These are phyloP conservation scores for Phytophthora uliginosa DNA, from an alignment of 352 stramenopile species.

Conservation along the genomic window DNA sequence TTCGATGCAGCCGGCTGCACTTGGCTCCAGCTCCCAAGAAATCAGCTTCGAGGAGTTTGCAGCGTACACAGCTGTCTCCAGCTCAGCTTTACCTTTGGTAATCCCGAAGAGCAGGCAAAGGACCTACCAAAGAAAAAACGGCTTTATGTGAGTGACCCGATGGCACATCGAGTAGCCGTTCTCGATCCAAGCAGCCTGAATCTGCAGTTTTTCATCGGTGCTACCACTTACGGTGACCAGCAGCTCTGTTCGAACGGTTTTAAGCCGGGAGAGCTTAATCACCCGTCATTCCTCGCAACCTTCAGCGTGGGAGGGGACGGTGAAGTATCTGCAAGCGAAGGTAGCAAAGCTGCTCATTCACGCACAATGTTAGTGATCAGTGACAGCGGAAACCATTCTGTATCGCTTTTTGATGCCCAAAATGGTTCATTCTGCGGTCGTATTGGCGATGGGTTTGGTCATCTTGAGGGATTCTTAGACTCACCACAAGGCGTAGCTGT, in stretches of 20 bases:
- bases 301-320: conserved; percentile 14
- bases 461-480: conserved; percentile 58
- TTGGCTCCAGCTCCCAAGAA: conserved; percentile 43
- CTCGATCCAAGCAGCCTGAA: conserved; percentile 28
- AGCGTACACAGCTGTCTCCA: conserved; percentile 47
- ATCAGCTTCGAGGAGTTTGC: conserved; percentile 25
- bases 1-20: conserved; percentile 52
- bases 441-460: conserved; percentile 67
- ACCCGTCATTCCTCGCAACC: conserved; percentile 52
- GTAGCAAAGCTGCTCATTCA: background rate
- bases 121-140: conserved; percentile 11
- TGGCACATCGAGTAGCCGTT: conserved; percentile 63
- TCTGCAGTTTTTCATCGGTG: conserved; percentile 59
- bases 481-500: conserved; percentile 68
- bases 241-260: conserved; percentile 57
- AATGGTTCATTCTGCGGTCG: conserved; percentile 43
- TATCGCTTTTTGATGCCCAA: conserved; percentile 64
- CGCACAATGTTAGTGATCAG: conserved; percentile 48
- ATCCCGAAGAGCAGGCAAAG: conserved; percentile 13
- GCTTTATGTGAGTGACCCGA: conserved; percentile 64
- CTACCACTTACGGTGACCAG: conserved; percentile 68
- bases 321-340: background rate
- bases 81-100: conserved; percentile 19
- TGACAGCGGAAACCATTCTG: conserved; percentile 69
- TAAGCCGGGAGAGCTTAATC: conserved; percentile 58